Evolutionary conservation across 352 stramenopile species (phyloP).

Genomic region (Globisporangium polare): DNA sequence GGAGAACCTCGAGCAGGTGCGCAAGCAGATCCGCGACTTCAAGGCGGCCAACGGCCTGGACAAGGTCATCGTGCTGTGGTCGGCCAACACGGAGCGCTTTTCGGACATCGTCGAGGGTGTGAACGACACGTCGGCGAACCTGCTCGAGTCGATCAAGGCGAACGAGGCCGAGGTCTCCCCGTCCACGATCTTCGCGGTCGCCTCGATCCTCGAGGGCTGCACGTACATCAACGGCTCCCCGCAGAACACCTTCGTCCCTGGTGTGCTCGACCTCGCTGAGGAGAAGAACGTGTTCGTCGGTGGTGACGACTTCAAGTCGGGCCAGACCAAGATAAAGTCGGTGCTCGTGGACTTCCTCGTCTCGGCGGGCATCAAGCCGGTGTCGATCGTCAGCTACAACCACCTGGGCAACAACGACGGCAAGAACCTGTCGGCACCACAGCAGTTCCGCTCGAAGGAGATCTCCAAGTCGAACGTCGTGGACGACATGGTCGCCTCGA

Average conservation of each 20-base stretch:
- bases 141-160: slow-evolving; percentile 95
- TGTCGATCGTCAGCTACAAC: slow-evolving; percentile 99
- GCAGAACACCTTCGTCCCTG: slow-evolving; percentile 99
- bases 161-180: slow-evolving; percentile 94
- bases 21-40: slow-evolving; percentile 96
- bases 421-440: slow-evolving; percentile 98
- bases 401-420: slow-evolving; percentile 99
- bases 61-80: slow-evolving; percentile 99
- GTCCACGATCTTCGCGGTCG: slow-evolving; percentile 98
- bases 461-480: slow-evolving; percentile 99
- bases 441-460: slow-evolving; percentile 99
- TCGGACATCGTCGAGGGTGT: slow-evolving; percentile 96
- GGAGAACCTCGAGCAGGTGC: slow-evolving; percentile 93
- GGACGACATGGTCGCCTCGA: slow-evolving; percentile 98
- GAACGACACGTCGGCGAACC: slow-evolving; percentile 97
- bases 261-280: slow-evolving; percentile 94
- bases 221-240: slow-evolving; percentile 99
- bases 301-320: slow-evolving; percentile 99
- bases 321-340: slow-evolving; percentile 99
- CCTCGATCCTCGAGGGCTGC: slow-evolving; percentile 97
- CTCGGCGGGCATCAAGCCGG: slow-evolving; percentile 98
- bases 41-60: slow-evolving; percentile 93
- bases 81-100: slow-evolving; percentile 99
- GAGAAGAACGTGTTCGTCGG: slow-evolving; percentile 96
- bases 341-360: slow-evolving; percentile 99